Evolutionary conservation across 139 green algal species (phyloP), one percentile per base, ranked within the genome.

Genomic region (Gonium pectorale): DNA sequence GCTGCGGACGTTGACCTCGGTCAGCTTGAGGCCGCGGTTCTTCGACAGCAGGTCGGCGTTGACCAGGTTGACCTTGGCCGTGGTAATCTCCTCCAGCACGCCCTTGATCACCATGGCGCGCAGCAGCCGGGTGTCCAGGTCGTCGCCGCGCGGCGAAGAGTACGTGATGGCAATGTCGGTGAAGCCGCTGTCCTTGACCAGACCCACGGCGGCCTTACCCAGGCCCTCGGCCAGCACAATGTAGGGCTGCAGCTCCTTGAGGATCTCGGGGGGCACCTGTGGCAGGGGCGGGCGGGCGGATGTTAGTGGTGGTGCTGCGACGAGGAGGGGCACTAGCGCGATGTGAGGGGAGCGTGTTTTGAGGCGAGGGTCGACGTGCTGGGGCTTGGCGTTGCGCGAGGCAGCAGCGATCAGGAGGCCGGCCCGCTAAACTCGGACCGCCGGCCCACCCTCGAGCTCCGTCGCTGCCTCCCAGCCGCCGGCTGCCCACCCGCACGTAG

Each of bases 11-110:
- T 86, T 89, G 15, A 92, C 84, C 80, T 93, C 90, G 21, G 68
- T 85, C 40, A 93, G 72, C 78, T 40, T 74, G 67, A 99, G 86
- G 56, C 96, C 96, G 35, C 97, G 82, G 67, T 96, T 94, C 90
- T 97, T 94, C 67, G 97, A 95, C 71, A 98, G 88, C 78, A 99
- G 92, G 92, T 99, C 97, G 4, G 97, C 97, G 83, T 99, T 99
- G 21, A 99, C 96, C 69, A 98, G 91, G 92, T 99, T 99, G 64
- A 98, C 93, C 24, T 84, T 91, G 51, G 79, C 80, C 60, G 86
- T 93, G 51, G 92, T 94, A 81, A 89, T 91, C 46, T 90, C 75
- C 90, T 97, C 93, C 64, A 98, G 86, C 59, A 97, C 93, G 60
- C 94, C 85, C 91, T 98, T 98, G 88, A 99, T 92, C 11, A 98